Percentiles rank a stretch among this genome's conserved stretches.
Conservation (phyloP, 768 basidiomycete species). For the Mrakia blollopis region DNA sequence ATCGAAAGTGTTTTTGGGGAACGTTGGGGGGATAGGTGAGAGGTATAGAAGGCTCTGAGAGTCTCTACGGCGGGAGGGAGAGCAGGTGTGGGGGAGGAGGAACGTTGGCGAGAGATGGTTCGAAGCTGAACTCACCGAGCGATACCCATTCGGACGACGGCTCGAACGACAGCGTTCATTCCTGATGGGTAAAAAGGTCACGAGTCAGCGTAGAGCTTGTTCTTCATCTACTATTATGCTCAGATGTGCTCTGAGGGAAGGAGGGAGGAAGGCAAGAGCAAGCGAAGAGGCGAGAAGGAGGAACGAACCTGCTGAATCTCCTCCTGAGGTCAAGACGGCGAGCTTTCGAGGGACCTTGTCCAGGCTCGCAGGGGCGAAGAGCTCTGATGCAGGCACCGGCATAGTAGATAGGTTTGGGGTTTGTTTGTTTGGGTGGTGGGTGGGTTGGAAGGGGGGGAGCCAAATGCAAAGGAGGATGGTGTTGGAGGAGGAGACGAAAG, state of each 20-base stretch:
- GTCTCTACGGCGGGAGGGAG: neutral
- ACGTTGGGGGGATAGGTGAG: too few species aligned
- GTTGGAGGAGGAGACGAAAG: neutral
- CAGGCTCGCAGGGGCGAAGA: conserved; percentile 21
- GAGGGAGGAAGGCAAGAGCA: too few species aligned
- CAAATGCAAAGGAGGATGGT: neutral
- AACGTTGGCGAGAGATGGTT: neutral
- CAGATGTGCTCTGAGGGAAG: too few species aligned
- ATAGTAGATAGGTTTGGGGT: neutral
- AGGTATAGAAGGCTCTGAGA: neutral
- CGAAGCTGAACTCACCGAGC: conserved; percentile 59
- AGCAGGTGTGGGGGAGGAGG: neutral
- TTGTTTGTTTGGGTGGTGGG: neutral
- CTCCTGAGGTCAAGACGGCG: conserved; percentile 89
- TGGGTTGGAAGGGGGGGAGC: neutral
- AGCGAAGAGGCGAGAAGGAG: neutral
- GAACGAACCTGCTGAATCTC: conserved; percentile 81
- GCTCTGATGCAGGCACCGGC: conserved; percentile 13
- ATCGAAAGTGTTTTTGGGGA: too few species aligned
- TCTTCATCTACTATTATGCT: too few species aligned
- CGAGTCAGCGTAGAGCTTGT: neutral
- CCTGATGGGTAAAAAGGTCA: neutral
- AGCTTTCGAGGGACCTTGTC: conserved; percentile 34
- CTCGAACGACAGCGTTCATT: conserved; percentile 91
- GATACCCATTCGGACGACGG: conserved; percentile 88